These are phyloP conservation scores for Aspergillus sp. DNA, from an alignment of 2,329 filamentous ascomycete genomes.

Conservation along the genomic window DNA sequence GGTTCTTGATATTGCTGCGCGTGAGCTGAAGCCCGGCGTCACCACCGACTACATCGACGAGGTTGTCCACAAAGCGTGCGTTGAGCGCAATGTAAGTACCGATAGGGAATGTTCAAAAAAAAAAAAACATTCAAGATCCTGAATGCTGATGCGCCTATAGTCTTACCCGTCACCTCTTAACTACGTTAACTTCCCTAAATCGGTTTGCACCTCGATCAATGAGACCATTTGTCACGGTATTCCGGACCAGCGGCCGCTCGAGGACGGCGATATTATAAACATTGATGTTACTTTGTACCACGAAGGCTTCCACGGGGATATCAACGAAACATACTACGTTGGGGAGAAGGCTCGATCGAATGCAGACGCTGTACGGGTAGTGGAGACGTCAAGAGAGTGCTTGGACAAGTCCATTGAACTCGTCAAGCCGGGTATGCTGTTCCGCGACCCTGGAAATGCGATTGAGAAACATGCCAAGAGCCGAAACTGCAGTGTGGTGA, in stretches of 20 bases:
- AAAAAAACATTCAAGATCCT: too few relatives aligned
- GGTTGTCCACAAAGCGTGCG: conserved; percentile 88
- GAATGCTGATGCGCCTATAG: conserved; percentile 48
- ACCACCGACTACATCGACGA: conserved; percentile 96
- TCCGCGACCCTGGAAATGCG: conserved; percentile 88
- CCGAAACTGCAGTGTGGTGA: conserved; percentile 83
- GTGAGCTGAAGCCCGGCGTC: conserved; percentile 81
- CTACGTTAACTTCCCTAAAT: conserved; percentile 96
- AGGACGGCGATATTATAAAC: conserved; percentile 95
- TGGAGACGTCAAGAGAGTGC: conserved; percentile 86
- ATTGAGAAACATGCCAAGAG: conserved; percentile 95
- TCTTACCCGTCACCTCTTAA: conserved; percentile 93
- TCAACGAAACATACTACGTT: conserved; percentile 99
- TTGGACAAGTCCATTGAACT: conserved; percentile 86
- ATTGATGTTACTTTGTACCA: conserved; percentile 95
- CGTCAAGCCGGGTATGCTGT: conserved; percentile 89
- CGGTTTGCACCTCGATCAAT: conserved; percentile 92
- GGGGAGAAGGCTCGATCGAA: conserved; percentile 83
- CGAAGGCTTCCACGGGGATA: conserved; percentile 89
- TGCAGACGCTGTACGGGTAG: conserved; percentile 82
- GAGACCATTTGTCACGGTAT: conserved; percentile 99
- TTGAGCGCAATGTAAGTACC: conserved; percentile 79
- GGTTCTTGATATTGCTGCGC: conserved; percentile 87
- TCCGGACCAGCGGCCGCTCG: conserved; percentile 80
- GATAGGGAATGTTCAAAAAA: not conserved